Base-by-base conservation (phyloP, 2,329 filamentous ascomycete genomes). In the Chaetomium globosum region DNA sequence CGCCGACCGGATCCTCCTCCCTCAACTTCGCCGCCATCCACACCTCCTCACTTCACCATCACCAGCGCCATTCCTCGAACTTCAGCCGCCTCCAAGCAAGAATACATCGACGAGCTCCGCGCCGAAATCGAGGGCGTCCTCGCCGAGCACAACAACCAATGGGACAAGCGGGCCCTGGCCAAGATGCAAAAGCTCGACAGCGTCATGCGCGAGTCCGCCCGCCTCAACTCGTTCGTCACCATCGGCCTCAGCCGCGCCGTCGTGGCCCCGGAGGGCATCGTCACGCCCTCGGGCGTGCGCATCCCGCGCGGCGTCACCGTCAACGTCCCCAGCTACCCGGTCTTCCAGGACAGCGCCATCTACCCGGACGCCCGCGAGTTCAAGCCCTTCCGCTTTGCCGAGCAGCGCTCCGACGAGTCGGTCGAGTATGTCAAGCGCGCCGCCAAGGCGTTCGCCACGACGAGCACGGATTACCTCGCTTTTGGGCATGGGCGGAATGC, bases 61-160 rank as follows among this genome's bases (percentile, higher is more conserved):
- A 77, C 76, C 1, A 79, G 67, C 67, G 78, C 46, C 9, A 68
- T 85, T 85, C 43, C 78, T 79, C 43, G 81, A 85, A 64, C 74
- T 85, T 1, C n/a, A n/a, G 75, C 74, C 1, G 53, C 77, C 73
- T 28, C 79, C n/a, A 67, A 68, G 54, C 65, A 65, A 30, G 64
- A 82, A 64, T 78, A 79, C 69, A 70, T 83, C 39, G 77, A 80
- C 39, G 77, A 79, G 53, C 72, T 83, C 30, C 77, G 81, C 2
- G 72, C 77, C 21, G 81, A 83, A 71, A 80, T 81, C 30, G 64
- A 71, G 13, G 51, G 63, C 16, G 74, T 73, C 31, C 72, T 77
- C 1, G 71, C 70, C 9, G 72, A 71, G 60, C 61, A 73, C 60
- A 69, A 66, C 52, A 73, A 73, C 4, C 39, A 69, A 39, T 77